Conservation (phyloP, 441 rosid species). For the Sinapis alba region DNA sequence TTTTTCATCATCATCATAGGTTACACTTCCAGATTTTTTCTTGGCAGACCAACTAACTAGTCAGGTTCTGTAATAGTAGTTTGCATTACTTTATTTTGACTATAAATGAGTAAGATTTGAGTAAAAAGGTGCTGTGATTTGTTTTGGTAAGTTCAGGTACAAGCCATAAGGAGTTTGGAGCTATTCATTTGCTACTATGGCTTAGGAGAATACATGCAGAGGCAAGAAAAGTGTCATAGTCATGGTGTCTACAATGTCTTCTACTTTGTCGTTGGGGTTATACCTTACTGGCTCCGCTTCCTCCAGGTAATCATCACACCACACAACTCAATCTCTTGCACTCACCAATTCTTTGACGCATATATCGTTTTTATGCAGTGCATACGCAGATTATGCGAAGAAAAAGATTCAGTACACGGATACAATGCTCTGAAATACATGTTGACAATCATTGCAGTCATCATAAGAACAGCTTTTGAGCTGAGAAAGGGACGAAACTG, state of each 20-base stretch:
- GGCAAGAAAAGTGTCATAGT: conserved; percentile 60
- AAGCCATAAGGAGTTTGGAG: conserved; percentile 66
- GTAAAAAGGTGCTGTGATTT: neutral
- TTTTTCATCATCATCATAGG: conserved; percentile 50
- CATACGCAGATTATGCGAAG: conserved; percentile 57
- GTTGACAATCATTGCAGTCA: conserved; percentile 62
- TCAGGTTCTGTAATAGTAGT: conserved; percentile 46
- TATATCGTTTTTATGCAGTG: conserved; percentile 45
- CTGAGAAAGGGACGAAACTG: conserved; percentile 56
- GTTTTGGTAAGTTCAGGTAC: conserved; percentile 48
- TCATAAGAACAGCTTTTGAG: conserved; percentile 58
- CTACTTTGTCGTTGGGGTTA: conserved; percentile 57
- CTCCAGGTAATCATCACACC: conserved; percentile 50
- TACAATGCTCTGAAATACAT: conserved; percentile 63
- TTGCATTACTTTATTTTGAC: neutral
- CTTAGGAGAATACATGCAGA: conserved; percentile 53
- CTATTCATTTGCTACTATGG: conserved; percentile 74
- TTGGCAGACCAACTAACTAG: conserved; percentile 72
- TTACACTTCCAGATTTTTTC: conserved; percentile 67
- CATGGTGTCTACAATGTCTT: conserved; percentile 61
- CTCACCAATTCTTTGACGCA: neutral
- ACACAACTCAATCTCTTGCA: neutral
- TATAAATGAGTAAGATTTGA: neutral
- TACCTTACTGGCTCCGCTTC: conserved; percentile 72
- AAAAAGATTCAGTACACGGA: conserved; percentile 53